A percentile compares a stretch with the other conserved stretches of the same genome.
Conservation (phyloP, 2,329 filamentous ascomycete genomes). For the Fusarium nisikadoi region DNA sequence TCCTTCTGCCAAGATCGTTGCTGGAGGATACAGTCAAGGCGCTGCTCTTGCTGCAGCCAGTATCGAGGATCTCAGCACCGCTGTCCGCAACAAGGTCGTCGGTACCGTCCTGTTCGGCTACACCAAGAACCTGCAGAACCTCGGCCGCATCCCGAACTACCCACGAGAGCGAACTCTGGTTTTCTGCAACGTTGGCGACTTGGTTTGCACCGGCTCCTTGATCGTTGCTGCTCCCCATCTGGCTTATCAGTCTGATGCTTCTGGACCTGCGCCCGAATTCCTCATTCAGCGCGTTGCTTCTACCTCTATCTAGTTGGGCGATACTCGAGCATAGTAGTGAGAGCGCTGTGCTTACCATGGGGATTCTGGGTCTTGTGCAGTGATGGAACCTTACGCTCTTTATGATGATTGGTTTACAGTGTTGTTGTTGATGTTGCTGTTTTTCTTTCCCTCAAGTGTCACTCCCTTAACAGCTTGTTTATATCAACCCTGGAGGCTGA, state of each 20-base stretch:
- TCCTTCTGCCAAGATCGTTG: conserved; percentile 55
- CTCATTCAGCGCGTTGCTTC: conserved; percentile 22
- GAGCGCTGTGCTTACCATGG: background rate
- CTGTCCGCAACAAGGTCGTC: conserved; percentile 49
- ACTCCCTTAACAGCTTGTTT: background rate
- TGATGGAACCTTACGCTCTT: background rate
- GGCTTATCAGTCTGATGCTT: conserved; percentile 22
- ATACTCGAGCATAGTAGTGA: too few relatives aligned
- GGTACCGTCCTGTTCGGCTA: conserved; percentile 54
- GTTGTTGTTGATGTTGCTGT: background rate
- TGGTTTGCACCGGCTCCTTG: conserved; percentile 52
- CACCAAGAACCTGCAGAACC: conserved; percentile 56
- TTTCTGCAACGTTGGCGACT: conserved; percentile 51
- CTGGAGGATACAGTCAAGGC: conserved; percentile 56
- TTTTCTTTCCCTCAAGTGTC: accelerated
- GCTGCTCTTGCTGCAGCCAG: conserved; percentile 56
- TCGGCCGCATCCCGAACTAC: conserved; percentile 53
- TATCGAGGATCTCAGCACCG: conserved; percentile 48
- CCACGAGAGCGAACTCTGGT: conserved; percentile 48
- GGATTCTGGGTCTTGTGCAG: background rate
- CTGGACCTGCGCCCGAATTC: conserved; percentile 24
- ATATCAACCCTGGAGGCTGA: background rate
- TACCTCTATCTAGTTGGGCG: conserved; percentile 1
- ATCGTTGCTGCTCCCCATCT: conserved; percentile 35
- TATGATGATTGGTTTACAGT: background rate